Evolutionary conservation across 2,329 filamentous ascomycete genomes (phyloP).

Genomic region (Chaetoscypha palmicola): DNA sequence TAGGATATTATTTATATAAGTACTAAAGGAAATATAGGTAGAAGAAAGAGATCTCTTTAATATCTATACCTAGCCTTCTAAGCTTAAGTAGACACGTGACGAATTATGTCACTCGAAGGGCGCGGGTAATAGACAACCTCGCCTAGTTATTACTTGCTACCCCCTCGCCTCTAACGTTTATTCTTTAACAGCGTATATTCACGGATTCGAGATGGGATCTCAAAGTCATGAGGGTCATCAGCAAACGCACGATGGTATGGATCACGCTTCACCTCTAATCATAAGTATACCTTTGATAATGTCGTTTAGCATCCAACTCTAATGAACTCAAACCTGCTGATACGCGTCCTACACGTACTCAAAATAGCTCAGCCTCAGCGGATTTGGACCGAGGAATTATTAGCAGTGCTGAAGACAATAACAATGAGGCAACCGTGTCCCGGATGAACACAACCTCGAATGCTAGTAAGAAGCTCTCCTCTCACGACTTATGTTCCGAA

Average conservation of each 20-base stretch:
- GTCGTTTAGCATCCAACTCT: slow-evolving; percentile 14
- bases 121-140: no score
- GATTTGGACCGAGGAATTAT: slow-evolving; percentile 23
- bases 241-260: slow-evolving; percentile 19
- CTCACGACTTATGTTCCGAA: background rate
- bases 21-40: no score
- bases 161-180: background rate
- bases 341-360: slow-evolving; percentile 5
- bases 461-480: slow-evolving; percentile 10
- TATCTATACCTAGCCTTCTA: no score
- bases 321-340: slow-evolving; percentile 16
- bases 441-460: slow-evolving; percentile 9
- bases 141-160: background rate
- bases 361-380: slow-evolving; percentile 14
- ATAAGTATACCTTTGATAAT: slow-evolving; percentile 1
- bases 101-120: slow-evolving; percentile 11
- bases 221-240: slow-evolving; percentile 20
- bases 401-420: slow-evolving; percentile 18
- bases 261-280: background rate
- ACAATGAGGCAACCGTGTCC: slow-evolving; percentile 10
- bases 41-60: no score
- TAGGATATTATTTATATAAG: no score
- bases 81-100: no score
- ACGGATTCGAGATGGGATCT: slow-evolving; percentile 20
- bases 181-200: slow-evolving; percentile 1